Evolutionary conservation across 2,329 filamentous ascomycete species (phyloP), one percentile per base, ranked within the genome.

Genomic region (Colletotrichum destructivum): DNA sequence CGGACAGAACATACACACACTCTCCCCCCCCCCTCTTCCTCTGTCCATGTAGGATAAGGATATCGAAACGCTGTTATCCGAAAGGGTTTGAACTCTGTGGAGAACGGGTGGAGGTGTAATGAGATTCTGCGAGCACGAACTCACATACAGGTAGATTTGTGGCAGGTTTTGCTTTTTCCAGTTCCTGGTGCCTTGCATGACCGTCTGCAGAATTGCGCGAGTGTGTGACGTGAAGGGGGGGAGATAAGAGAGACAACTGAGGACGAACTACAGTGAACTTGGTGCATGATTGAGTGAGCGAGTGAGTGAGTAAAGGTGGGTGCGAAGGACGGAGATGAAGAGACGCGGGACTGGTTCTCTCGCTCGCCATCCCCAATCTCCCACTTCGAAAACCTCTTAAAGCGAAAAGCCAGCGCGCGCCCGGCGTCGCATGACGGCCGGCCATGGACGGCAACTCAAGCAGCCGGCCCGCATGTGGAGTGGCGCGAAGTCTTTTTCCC

Each of bases 11-110:
- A 31, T 7, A 31, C 7, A 8, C 31, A 31, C 7, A 8, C 31
- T 31, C 31, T 8, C 31, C 31, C 1, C 31, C 31, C 7, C 31
- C 31, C 31, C 6, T 7, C 31, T 3, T 8, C 31, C 7, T 31
- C 7, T 31, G 31, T 31, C 31, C 31, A 31, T 6, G 11, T 51
- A 66, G 21, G 62, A 56, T 12, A 26, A 46, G 56, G 40, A 60
- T 49, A 49, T 49, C 51, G 21, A 44, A 16, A 47, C n/a, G 35
- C 31, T 15, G 16, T 61, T 26, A 51, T 65, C 64, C 21, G 56
- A 44, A 46, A 64, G 46, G 35, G 68, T 40, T 67, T 56, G 51
- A 59, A n/a, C 46, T 62, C 21, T 52, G 63, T 62, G 68, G 56
- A 44, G 68, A 62, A 56, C 55, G 11, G 13, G 68, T 56, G 68